These are phyloP conservation scores for Tylopilus plumbeoviolaceoides DNA, from an alignment of 768 basidiomycete species.

Conservation along the genomic window DNA sequence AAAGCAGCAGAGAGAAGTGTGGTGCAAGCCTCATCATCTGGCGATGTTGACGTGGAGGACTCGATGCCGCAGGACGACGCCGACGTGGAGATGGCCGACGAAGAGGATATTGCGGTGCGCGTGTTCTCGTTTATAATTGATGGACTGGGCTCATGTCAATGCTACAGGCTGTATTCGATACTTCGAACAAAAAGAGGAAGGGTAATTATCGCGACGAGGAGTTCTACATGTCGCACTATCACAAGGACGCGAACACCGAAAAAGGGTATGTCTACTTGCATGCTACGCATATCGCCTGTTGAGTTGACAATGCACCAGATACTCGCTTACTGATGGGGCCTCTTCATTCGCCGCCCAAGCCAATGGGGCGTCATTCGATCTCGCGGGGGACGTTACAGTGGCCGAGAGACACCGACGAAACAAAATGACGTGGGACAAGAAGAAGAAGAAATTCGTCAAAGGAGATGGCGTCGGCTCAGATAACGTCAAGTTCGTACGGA, in stretches of 20 bases:
- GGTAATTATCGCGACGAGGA: constrained; percentile 69
- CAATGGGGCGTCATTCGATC: constrained; percentile 72
- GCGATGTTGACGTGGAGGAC: constrained; percentile 34
- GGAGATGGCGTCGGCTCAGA: constrained; percentile 84
- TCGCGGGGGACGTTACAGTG: constrained; percentile 65
- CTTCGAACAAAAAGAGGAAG: constrained; percentile 41
- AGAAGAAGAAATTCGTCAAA: constrained; percentile 90
- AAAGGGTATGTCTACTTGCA: constrained; percentile 66
- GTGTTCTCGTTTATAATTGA: constrained; percentile 1
- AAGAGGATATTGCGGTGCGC: constrained; percentile 67
- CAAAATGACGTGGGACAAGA: constrained; percentile 86
- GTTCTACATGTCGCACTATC: constrained; percentile 91
- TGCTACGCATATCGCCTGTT: not conserved
- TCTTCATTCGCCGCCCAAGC: constrained; percentile 85
- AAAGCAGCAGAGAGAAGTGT: constrained; percentile 56
- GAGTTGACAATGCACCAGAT: constrained; percentile 42
- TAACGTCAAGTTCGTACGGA: constrained; percentile 89
- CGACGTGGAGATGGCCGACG: constrained; percentile 69
- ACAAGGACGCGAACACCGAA: constrained; percentile 82
- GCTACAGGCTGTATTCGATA: constrained; percentile 63
- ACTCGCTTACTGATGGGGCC: constrained; percentile 85
- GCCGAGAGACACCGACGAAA: constrained; percentile 54
- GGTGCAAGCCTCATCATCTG: constrained; percentile 25
- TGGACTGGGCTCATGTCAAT: constrained; percentile 3
- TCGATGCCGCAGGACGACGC: constrained; percentile 24